A percentile compares a stretch with the other conserved stretches of the same genome.
Evolutionary conservation across 2,329 filamentous ascomycete species (phyloP).

Genomic region (Trichoderma aggressivum): DNA sequence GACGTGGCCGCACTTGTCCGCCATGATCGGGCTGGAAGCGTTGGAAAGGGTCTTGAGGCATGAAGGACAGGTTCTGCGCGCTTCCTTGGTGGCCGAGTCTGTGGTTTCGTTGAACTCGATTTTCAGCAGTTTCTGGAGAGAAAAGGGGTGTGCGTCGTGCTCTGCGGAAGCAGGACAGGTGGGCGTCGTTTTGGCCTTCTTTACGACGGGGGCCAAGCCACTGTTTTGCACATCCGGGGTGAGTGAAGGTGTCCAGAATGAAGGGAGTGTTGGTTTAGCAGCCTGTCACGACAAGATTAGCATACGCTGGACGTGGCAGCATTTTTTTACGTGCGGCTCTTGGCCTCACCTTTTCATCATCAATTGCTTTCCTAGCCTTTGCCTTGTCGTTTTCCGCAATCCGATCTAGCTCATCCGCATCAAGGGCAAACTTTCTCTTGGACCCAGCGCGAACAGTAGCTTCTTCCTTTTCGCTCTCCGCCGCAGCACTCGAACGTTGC

Average conservation of each 20-base stretch:
- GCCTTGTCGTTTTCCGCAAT: conserved; percentile 67
- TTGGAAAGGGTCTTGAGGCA: conserved; percentile 84
- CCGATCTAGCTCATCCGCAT: conserved; percentile 70
- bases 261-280: conserved; percentile 67
- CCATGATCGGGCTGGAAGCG: conserved; percentile 74
- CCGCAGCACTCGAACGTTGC: conserved; percentile 30
- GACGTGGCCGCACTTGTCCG: conserved; percentile 88
- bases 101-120: conserved; percentile 74
- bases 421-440: conserved; percentile 73
- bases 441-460: conserved; percentile 24
- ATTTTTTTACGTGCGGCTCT: not conserved
- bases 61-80: conserved; percentile 65
- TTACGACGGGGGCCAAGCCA: conserved; percentile 53
- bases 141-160: conserved; percentile 67
- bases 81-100: conserved; percentile 43
- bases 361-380: conserved; percentile 66
- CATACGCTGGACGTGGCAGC: conserved; percentile 19
- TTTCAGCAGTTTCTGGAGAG: conserved; percentile 71
- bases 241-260: conserved; percentile 89
- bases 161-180: conserved; percentile 72
- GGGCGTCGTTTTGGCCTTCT: conserved; percentile 63
- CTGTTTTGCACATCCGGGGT: conserved; percentile 56
- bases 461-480: not conserved
- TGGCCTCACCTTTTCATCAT: conserved; percentile 62
- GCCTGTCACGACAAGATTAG: conserved; percentile 40